Base-by-base conservation (phyloP, 257 asterid species). In the Ballota nigra region DNA sequence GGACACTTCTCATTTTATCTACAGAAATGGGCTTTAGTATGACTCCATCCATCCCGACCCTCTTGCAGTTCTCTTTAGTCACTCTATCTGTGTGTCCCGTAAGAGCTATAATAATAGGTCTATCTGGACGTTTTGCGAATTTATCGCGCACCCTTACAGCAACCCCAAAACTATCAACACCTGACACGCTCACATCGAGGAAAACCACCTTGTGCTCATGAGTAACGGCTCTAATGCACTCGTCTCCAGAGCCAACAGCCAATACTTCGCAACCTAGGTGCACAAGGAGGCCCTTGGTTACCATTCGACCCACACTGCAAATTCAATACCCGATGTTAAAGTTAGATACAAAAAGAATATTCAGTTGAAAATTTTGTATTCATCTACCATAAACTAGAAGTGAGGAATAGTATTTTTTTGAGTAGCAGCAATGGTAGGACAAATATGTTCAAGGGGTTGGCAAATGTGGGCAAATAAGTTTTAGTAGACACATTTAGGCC, bases 261-360 rank as follows among this genome's bases (percentile, higher is more conserved):
- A 85, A 66, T 55, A 92, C 99, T 59, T 92, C 96, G 69, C 97
- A 95, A 29, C 99, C 97, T 15, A 92, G 85, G 89, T 88, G 98
- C 58, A 84, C 72, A 1, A 95, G 91, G 49, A 95, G 95, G 66
- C 92, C 93, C 87, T 83, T 88, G 58, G 99, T 92, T 58, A 80
- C 97, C 90, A 77, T 87, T 68, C 96, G 91, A 38, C 98, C 92
- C 66, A 92, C 89, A 79, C 99, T 95, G 86, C 77, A 61, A 58
- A 66, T 45, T 6, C 29, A 33, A 66, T 4, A 34, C 69, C 28
- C n/a, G 40, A 23, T 41, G 5, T 68, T 40, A 51, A 40, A 43
- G 33, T 16, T 2, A 12, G 29, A 38, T 15, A 10, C 8, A n/a
- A 34, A 8, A 15, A 16, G 33, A 33, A 49, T 29, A 36, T 56